These are phyloP conservation scores for Colletotrichum melonis DNA, from an alignment of 2,329 filamentous ascomycete species.

Conservation along the genomic window DNA sequence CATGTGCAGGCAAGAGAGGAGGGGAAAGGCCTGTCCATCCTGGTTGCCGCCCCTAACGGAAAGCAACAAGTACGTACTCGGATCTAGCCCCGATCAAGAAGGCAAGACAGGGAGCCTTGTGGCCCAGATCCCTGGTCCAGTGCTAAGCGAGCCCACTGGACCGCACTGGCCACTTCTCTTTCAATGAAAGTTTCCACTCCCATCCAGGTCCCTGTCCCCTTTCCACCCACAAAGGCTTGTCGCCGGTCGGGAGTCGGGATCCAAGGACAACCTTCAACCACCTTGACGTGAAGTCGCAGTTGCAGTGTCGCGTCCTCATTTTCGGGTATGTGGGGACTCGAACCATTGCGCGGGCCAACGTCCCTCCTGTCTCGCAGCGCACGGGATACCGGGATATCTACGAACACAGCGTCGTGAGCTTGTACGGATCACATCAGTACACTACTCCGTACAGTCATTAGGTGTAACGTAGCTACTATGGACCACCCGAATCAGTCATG, in stretches of 20 bases:
- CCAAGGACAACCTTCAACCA: background rate
- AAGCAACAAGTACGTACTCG: background rate
- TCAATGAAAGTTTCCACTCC: background rate
- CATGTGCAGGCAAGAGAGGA: too few species aligned
- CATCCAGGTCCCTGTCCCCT: background rate
- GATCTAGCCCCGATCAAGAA: background rate
- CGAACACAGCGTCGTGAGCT: background rate
- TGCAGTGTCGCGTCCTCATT: background rate
- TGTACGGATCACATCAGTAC: background rate
- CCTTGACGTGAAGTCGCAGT: too few species aligned
- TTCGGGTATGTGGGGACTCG: slow-evolving; percentile 19
- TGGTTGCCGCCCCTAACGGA: background rate
- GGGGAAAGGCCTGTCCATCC: background rate
- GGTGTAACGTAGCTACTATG: background rate
- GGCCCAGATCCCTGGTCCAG: slow-evolving; percentile 22
- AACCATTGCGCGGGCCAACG: slow-evolving; percentile 9
- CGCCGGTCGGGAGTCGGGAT: background rate
- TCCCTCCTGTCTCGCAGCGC: background rate
- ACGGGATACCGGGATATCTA: background rate
- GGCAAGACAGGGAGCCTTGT: background rate
- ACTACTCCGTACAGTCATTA: background rate
- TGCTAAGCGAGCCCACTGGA: slow-evolving; percentile 1
- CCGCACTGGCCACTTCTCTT: slow-evolving; percentile 5
- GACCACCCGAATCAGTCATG: background rate
- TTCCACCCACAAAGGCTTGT: slow-evolving; percentile 13